A percentile compares a stretch with the other conserved stretches of the same genome.
These are phyloP conservation scores for Verbena officinalis DNA, from an alignment of 257 asterid species.

Conservation along the genomic window DNA sequence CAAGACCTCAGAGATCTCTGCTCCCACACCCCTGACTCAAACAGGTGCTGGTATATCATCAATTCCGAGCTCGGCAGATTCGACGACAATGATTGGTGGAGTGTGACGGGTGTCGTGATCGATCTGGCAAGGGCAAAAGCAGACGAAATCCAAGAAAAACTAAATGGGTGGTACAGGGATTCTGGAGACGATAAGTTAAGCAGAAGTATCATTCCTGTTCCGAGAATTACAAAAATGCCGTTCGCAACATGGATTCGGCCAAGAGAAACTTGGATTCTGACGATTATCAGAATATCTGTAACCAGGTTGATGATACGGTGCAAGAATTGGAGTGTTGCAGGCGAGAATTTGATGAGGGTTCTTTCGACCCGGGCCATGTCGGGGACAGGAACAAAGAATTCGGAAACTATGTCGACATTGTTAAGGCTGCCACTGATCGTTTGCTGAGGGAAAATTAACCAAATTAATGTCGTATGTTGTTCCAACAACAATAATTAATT, in stretches of 20 bases:
- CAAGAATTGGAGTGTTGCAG: conserved; percentile 32
- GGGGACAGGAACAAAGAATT: conserved; percentile 35
- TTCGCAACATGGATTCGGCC: conserved; percentile 21
- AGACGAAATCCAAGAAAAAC: not conserved
- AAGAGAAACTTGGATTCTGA: conserved; percentile 1
- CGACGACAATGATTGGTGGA: not conserved
- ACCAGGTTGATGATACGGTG: conserved; percentile 15
- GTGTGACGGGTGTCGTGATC: conserved; percentile 15
- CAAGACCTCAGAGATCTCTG: conserved; percentile 22
- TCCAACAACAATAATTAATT: too few relatives aligned
- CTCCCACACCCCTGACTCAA: conserved; percentile 21
- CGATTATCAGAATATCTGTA: not conserved
- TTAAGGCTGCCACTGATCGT: conserved; percentile 16
- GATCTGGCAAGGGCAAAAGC: conserved; percentile 31
- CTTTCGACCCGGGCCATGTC: conserved; percentile 29
- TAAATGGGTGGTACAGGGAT: conserved; percentile 12
- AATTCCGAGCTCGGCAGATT: conserved; percentile 20
- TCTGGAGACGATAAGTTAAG: conserved; percentile 12
- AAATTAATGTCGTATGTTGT: too few relatives aligned
- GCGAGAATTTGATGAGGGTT: not conserved
- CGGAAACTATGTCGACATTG: conserved; percentile 18
- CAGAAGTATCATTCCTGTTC: conserved; percentile 31
- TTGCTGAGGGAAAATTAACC: not conserved
- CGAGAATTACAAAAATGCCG: conserved; percentile 31
- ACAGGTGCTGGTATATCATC: conserved; percentile 26